Conservation (phyloP, 2,329 filamentous ascomycete species). For the Talaromyces sp. region DNA sequence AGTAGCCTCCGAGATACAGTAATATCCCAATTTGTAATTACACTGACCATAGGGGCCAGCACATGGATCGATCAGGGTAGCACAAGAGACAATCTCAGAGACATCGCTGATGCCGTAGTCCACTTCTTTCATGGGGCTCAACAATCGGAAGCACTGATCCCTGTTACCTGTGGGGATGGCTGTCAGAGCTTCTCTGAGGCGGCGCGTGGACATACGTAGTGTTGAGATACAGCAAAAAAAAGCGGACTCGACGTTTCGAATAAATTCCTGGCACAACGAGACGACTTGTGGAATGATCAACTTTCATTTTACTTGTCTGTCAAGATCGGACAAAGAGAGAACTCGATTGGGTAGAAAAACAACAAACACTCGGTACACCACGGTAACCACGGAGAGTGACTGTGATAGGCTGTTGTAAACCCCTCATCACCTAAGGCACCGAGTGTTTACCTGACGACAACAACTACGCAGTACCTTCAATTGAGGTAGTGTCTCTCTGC, state of each 20-base stretch:
- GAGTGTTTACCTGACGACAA: neutral
- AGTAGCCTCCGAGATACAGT: too few relatives aligned
- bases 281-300: neutral
- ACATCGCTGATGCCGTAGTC: too few relatives aligned
- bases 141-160: neutral
- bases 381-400: neutral
- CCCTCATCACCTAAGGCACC: neutral
- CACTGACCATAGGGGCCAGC: too few relatives aligned
- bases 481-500: neutral
- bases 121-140: too few relatives aligned
- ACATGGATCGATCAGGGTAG: too few relatives aligned
- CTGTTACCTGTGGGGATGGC: neutral
- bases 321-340: neutral
- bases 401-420: slow-evolving; percentile 4
- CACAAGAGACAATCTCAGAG: too few relatives aligned
- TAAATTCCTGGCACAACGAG: neutral
- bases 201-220: neutral
- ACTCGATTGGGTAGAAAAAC: slow-evolving; percentile 14
- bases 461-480: neutral
- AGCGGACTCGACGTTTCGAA: neutral
- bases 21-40: too few relatives aligned
- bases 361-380: slow-evolving; percentile 9
- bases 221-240: neutral
- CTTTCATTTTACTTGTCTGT: neutral
- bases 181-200: neutral